Percentiles rank a stretch among this genome's conserved stretches.
phyloP scores from a whole-genome alignment of 2,329 filamentous ascomycete genomes.

The Sordariomycetes sp. region DNA sequence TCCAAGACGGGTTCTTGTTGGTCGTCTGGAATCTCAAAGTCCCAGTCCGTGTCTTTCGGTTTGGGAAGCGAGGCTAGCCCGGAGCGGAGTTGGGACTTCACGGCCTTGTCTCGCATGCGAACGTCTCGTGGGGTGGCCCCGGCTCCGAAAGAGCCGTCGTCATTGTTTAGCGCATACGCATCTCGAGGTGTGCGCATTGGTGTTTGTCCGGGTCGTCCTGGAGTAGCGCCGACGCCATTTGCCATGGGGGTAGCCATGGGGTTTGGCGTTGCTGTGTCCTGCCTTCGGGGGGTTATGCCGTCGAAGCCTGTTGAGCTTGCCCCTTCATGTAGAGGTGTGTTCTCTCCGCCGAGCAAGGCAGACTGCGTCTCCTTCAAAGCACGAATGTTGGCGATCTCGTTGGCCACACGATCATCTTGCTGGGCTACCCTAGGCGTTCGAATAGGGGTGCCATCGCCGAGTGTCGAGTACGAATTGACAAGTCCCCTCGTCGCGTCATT shows the following conservation, averaged over 20 bases:
- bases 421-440: conserved; percentile 85
- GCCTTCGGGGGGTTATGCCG: conserved; percentile 69
- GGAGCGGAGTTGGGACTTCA: conserved; percentile 59
- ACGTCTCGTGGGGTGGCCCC: conserved; percentile 71
- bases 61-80: conserved; percentile 79
- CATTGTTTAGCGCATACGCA: conserved; percentile 72
- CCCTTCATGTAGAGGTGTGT: conserved; percentile 79
- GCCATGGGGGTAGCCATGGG: conserved; percentile 86
- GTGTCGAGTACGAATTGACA: conserved; percentile 75
- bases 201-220: conserved; percentile 63
- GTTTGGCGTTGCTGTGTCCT: conserved; percentile 84
- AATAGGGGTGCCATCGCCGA: conserved; percentile 78
- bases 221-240: conserved; percentile 56
- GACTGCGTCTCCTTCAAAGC: conserved; percentile 91
- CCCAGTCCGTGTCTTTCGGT: conserved; percentile 90
- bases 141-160: conserved; percentile 57
- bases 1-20: conserved; percentile 46
- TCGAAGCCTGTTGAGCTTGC: conserved; percentile 79
- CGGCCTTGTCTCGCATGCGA: conserved; percentile 58
- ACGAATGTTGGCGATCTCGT: conserved; percentile 90
- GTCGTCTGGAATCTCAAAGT: conserved; percentile 84
- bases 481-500: conserved; percentile 79
- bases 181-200: conserved; percentile 85
- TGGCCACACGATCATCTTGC: conserved; percentile 91
- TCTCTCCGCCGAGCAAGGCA: conserved; percentile 86